phyloP scores from a whole-genome alignment of 2,329 filamentous ascomycete species.

The Zasmidium angulare region DNA sequence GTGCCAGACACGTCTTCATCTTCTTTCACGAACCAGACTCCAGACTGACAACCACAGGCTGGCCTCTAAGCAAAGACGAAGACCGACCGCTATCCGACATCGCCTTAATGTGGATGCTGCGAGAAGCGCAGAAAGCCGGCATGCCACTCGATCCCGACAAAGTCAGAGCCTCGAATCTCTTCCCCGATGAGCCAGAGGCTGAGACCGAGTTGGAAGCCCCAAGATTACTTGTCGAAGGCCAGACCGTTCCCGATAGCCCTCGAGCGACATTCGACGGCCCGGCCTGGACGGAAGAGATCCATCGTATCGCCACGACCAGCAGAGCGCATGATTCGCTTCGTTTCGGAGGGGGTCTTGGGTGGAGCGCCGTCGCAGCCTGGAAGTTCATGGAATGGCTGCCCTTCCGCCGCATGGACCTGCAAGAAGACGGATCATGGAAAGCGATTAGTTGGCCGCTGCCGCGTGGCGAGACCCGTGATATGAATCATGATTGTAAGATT shows the following conservation, averaged over 20 bases:
- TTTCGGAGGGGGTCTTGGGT: constrained; percentile 13
- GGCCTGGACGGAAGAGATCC: constrained; percentile 8
- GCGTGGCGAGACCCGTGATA: constrained; percentile 73
- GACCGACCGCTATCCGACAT: constrained; percentile 15
- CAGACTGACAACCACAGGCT: neutral
- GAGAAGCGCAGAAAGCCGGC: constrained; percentile 64
- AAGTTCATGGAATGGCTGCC: constrained; percentile 8
- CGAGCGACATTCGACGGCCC: neutral
- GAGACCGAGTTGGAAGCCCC: constrained; percentile 3
- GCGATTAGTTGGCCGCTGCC: constrained; percentile 79
- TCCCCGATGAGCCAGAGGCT: neutral
- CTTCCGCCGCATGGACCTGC: constrained; percentile 66
- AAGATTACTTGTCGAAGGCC: constrained; percentile 7
- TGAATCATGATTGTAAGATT: constrained; percentile 67
- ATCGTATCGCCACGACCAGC: constrained; percentile 5
- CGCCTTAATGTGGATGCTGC: constrained; percentile 54
- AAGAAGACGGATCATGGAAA: constrained; percentile 67
- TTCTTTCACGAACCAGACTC: no score
- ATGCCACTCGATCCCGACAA: constrained; percentile 69
- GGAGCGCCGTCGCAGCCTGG: constrained; percentile 8
- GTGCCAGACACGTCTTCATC: no score
- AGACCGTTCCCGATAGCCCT: neutral
- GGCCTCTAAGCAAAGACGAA: constrained; percentile 9
- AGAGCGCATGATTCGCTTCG: constrained; percentile 13
- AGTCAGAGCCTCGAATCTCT: constrained; percentile 18